Evolutionary conservation across 2,329 filamentous ascomycete species (phyloP), one percentile per base, ranked within the genome.

Genomic region (Curvularia hawaiiensis): DNA sequence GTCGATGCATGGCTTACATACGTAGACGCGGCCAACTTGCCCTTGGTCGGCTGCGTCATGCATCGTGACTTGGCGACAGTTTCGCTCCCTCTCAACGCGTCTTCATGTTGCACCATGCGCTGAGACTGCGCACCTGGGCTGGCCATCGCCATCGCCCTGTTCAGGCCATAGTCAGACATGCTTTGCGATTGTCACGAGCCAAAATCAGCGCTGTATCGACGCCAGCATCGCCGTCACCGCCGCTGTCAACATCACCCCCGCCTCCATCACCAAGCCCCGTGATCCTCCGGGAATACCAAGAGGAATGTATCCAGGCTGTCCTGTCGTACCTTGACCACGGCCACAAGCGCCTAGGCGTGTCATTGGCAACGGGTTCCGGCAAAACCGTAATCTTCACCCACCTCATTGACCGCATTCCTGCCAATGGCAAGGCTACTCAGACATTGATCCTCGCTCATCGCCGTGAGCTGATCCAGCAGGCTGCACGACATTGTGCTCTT

Each of bases 321-420:
- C 78, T 96, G 1, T 77, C 82, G 1, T 86, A 92, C 54, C 74
- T 96, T 0, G 75, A 84, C 3, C 77, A 85, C 33, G 92, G 92
- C 0, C 86, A 93, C 64, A 92, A 90, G 69, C 85, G 93, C 7
- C 79, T 97, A 1, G 92, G 92, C 0, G 84, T 97, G 5, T 97
- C 93, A 0, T 76, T 97, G 35, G 93, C 92, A 3, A 97, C 93
- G 3, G 92, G 93, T 1, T 88, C 90, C 61, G 92, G 92, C 6
- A 97, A 97, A 76, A 97, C 92, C 8, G 91, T 99, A 72, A 93
- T 99, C 67, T 99, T 99, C 79, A 98, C 94, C 12, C 92, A 97
- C 73, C 84, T 99, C 45, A 96, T 99, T 61, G 87, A 91, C 68
- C 89, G 90, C 56, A 82, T 98, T 50, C 77, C 88, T 6, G 81